A percentile compares a stretch with the other conserved stretches of the same genome.
Conservation (phyloP, 2,329 filamentous ascomycete species). For the Exophiala spinifera region DNA sequence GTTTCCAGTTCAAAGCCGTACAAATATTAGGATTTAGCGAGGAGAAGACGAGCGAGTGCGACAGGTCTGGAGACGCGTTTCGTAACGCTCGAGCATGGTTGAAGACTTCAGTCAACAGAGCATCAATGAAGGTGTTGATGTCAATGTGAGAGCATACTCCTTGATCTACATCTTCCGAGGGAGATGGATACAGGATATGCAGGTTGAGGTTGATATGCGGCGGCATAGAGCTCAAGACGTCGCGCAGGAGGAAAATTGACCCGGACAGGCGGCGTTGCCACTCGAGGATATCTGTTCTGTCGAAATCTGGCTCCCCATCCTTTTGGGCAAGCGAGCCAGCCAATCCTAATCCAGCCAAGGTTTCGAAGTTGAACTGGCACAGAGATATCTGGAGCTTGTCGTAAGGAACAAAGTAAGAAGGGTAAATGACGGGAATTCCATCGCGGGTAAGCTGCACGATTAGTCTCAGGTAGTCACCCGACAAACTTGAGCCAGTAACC, state of each 20-base stretch:
- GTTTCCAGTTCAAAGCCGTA: slow-evolving; percentile 97
- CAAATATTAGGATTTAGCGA: slow-evolving; percentile 89
- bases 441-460: slow-evolving; percentile 92
- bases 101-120: slow-evolving; percentile 80
- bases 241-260: slow-evolving; percentile 74
- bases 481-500: slow-evolving; percentile 90
- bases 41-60: slow-evolving; percentile 88
- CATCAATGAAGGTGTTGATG: slow-evolving; percentile 82
- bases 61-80: slow-evolving; percentile 64
- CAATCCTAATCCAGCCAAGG: slow-evolving; percentile 26
- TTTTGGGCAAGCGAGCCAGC: slow-evolving; percentile 42
- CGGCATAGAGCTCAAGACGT: slow-evolving; percentile 73
- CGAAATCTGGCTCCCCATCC: slow-evolving; percentile 35
- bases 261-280: slow-evolving; percentile 66
- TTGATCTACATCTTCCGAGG: slow-evolving; percentile 66
- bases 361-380: slow-evolving; percentile 67
- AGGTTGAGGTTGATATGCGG: slow-evolving; percentile 81
- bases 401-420: slow-evolving; percentile 74
- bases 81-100: slow-evolving; percentile 75
- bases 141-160: slow-evolving; percentile 73
- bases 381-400: slow-evolving; percentile 78
- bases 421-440: slow-evolving; percentile 81
- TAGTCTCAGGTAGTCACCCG: slow-evolving; percentile 88
- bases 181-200: slow-evolving; percentile 82
- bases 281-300: slow-evolving; percentile 20